phyloP scores from a whole-genome alignment of 2,329 filamentous ascomycete genomes.

The Microcyclosporella mali region DNA sequence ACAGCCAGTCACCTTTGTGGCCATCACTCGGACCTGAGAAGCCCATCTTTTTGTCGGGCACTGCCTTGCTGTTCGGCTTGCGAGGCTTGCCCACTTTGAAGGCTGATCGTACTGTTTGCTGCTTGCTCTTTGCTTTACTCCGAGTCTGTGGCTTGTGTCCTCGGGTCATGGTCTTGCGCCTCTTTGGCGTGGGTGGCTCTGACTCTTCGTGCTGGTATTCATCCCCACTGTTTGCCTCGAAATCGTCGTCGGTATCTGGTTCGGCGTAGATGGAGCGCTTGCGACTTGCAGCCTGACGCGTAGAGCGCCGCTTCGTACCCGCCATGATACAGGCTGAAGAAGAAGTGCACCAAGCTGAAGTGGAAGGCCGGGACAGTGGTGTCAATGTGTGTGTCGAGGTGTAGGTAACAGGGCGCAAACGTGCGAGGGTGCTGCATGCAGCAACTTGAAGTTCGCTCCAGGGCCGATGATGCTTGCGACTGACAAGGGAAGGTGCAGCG shows the following conservation, averaged over 20 bases:
- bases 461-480: too few species aligned
- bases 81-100: constrained; percentile 21
- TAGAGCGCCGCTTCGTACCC: constrained; percentile 30
- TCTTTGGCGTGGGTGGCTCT: constrained; percentile 16
- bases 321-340: constrained; percentile 12
- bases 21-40: constrained; percentile 30
- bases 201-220: constrained; percentile 11
- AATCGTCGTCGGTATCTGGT: constrained; percentile 33
- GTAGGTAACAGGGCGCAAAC: not conserved
- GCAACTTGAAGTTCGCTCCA: not conserved
- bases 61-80: constrained; percentile 18
- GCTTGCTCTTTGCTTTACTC: constrained; percentile 13
- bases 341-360: not conserved
- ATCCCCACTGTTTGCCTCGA: constrained; percentile 24
- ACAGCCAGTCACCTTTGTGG: constrained; percentile 30
- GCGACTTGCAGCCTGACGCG: constrained; percentile 28
- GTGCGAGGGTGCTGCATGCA: not conserved
- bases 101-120: constrained; percentile 11
- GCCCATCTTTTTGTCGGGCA: constrained; percentile 14
- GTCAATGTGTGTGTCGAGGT: not conserved
- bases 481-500: not conserved
- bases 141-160: constrained; percentile 24
- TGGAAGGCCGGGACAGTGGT: not conserved
- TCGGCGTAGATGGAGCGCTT: constrained; percentile 32
- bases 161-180: constrained; percentile 14